A percentile compares a stretch with the other conserved stretches of the same genome.
These are phyloP conservation scores for Aspergillus pseudoterreus DNA, from an alignment of 2,329 filamentous ascomycete genomes.

Conservation along the genomic window DNA sequence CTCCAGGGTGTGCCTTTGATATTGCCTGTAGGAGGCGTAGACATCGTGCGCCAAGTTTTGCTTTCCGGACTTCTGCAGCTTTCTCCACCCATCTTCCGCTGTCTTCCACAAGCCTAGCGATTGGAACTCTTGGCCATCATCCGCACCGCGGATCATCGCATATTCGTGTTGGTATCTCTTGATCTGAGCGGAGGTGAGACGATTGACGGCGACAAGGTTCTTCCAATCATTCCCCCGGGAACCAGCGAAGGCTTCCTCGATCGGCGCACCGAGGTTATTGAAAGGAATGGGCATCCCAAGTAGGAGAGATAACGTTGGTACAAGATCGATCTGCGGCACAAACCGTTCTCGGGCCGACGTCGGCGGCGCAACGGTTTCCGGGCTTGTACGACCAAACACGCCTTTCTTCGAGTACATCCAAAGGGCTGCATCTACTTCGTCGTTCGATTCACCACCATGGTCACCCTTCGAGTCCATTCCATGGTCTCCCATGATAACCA, in stretches of 20 bases:
- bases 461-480: slow-evolving; percentile 98
- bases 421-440: slow-evolving; percentile 88
- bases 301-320: slow-evolving; percentile 83
- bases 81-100: slow-evolving; percentile 55
- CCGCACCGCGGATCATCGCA: slow-evolving; percentile 65
- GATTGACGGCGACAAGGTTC: slow-evolving; percentile 73
- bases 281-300: slow-evolving; percentile 91
- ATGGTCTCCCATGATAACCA: slow-evolving; percentile 98
- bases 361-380: slow-evolving; percentile 56
- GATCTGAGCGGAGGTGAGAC: slow-evolving; percentile 78
- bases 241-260: slow-evolving; percentile 87
- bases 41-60: slow-evolving; percentile 34
- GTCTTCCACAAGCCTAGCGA: slow-evolving; percentile 57
- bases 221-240: slow-evolving; percentile 65
- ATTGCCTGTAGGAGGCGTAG: slow-evolving; percentile 62
- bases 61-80: slow-evolving; percentile 39
- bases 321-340: slow-evolving; percentile 85
- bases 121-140: slow-evolving; percentile 55
- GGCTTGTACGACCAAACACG: slow-evolving; percentile 72
- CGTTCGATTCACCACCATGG: slow-evolving; percentile 95
- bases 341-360: slow-evolving; percentile 68
- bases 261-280: slow-evolving; percentile 89
- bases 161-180: slow-evolving; percentile 86
- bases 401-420: slow-evolving; percentile 97
- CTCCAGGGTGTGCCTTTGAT: slow-evolving; percentile 72